A percentile compares a stretch with the other conserved stretches of the same genome.
phyloP scores from a whole-genome alignment of 1,284 basidiomycete species.

The Microbotryum silenes-acaulis region DNA sequence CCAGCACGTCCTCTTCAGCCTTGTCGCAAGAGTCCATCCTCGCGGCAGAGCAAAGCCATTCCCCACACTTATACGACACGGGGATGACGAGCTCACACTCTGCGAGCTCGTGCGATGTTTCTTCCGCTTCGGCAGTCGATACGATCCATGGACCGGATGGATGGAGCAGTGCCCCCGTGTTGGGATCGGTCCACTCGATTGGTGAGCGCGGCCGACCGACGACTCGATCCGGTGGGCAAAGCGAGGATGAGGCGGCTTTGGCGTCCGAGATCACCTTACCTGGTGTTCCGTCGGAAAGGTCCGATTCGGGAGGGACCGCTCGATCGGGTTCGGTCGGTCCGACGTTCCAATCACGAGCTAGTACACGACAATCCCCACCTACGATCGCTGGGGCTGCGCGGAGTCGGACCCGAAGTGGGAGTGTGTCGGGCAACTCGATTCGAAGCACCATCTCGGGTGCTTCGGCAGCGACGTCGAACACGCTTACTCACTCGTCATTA shows the following conservation, averaged over 20 bases:
- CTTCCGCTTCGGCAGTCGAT: constrained; percentile 1
- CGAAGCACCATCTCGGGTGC: not conserved
- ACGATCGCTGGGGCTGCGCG: not conserved
- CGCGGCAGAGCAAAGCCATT: not conserved
- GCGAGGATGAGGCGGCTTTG: too few species aligned
- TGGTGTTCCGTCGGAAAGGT: too few species aligned
- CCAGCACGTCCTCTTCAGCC: constrained; percentile 10
- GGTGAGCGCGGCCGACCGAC: constrained; percentile 18
- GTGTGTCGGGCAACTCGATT: not conserved
- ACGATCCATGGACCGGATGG: constrained; percentile 12
- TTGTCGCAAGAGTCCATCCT: constrained; percentile 19
- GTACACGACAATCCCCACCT: not conserved
- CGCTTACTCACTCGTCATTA: not conserved
- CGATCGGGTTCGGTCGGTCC: not conserved
- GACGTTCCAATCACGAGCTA: constrained; percentile 8
- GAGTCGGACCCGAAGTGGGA: not conserved
- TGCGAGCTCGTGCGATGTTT: constrained; percentile 19
- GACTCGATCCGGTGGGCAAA: not conserved
- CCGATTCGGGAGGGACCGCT: too few species aligned
- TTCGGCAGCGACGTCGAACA: too few species aligned
- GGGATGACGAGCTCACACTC: constrained; percentile 29
- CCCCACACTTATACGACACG: constrained; percentile 1
- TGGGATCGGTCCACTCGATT: constrained; percentile 17
- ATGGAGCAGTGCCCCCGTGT: constrained; percentile 19
- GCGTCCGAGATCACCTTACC: too few species aligned